phyloP scores from a whole-genome alignment of 2,329 filamentous ascomycete species.

The Colletotrichum sp. region DNA sequence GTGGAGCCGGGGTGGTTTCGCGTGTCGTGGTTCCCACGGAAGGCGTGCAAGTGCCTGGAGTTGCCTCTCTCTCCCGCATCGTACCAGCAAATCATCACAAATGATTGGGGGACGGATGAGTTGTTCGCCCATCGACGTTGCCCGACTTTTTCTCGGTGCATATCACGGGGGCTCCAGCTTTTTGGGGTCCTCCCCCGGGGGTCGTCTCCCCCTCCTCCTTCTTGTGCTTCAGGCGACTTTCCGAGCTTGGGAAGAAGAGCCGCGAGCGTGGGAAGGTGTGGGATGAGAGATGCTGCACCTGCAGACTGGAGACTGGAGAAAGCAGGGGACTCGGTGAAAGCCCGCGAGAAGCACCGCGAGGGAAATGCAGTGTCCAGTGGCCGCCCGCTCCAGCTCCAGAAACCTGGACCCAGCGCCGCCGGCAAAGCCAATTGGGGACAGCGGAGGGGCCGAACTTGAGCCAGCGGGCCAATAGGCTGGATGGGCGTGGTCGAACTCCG shows the following conservation, averaged over 20 bases:
- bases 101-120: not conserved
- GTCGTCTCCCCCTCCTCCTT: not conserved
- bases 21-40: not conserved
- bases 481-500: not conserved
- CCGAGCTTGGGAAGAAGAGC: not conserved
- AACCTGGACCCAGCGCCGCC: not conserved
- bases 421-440: not conserved
- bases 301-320: not conserved
- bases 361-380: not conserved
- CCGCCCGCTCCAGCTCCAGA: not conserved
- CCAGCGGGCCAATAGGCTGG: not conserved
- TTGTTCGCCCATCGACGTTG: not conserved
- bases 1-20: constrained; percentile 13
- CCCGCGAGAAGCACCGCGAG: constrained; percentile 7
- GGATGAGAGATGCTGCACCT: not conserved
- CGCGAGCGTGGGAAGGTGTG: not conserved
- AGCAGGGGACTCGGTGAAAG: not conserved
- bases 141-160: not conserved
- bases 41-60: not conserved
- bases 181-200: not conserved
- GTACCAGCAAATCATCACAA: not conserved
- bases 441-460: constrained; percentile 2
- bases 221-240: not conserved
- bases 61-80: not conserved
- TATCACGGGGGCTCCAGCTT: not conserved